Conservation (phyloP, 208 protist species). For the Acanthamoeba lenticulata region DNA sequence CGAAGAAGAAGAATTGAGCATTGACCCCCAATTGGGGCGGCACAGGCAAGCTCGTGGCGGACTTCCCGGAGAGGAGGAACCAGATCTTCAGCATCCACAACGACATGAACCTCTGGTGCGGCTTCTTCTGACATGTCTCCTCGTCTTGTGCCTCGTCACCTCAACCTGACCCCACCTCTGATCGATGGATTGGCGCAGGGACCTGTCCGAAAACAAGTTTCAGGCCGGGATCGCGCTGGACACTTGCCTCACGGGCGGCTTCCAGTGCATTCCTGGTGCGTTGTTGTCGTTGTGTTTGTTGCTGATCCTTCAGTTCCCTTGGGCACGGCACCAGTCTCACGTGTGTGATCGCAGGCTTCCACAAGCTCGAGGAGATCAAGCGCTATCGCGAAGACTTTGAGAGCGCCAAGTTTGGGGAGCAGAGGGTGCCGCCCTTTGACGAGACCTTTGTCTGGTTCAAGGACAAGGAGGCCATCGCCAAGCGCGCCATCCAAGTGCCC, state of each 20-base stretch:
- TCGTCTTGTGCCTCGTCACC: neutral
- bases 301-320: too few species aligned
- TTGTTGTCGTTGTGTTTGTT: too few species aligned
- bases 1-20: too few species aligned
- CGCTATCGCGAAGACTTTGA: neutral
- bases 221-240: conserved; percentile 13
- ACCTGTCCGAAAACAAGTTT: conserved; percentile 25
- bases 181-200: neutral
- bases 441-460: conserved; percentile 41
- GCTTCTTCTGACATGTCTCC: neutral
- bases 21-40: too few species aligned
- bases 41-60: neutral
- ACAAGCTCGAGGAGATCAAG: neutral
- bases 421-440: neutral
- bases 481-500: conserved; percentile 13
- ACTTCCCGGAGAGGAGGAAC: neutral
- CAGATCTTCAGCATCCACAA: conserved; percentile 49
- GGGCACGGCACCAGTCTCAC: too few species aligned
- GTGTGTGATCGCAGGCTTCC: neutral
- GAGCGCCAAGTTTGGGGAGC: neutral
- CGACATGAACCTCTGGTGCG: conserved; percentile 46
- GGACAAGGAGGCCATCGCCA: neutral
- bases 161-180: neutral
- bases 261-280: conserved; percentile 45
- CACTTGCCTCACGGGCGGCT: neutral